Percentiles rank a stretch among this genome's conserved stretches.
These are phyloP conservation scores for Marasmius tenuissimus DNA, from an alignment of 1,284 basidiomycete species.

Conservation along the genomic window DNA sequence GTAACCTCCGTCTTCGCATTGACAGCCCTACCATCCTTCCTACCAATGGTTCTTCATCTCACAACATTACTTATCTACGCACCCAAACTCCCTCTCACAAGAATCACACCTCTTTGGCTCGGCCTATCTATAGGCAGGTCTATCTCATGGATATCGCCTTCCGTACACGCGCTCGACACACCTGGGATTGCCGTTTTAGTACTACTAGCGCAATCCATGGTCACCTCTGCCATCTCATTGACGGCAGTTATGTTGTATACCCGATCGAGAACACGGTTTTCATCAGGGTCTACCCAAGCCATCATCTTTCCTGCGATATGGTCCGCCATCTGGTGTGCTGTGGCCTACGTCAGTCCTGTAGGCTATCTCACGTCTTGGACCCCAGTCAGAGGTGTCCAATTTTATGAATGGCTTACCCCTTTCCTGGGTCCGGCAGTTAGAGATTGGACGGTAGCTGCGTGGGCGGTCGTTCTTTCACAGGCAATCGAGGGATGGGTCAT, in stretches of 20 bases:
- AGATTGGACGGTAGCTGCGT: slow-evolving; percentile 71
- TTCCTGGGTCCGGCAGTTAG: slow-evolving; percentile 56
- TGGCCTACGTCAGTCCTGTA: slow-evolving; percentile 57
- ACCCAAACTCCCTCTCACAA: slow-evolving; percentile 35
- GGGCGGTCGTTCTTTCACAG: slow-evolving; percentile 67
- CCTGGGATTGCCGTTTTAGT: slow-evolving; percentile 45
- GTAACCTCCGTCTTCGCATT: slow-evolving; percentile 46
- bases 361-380: slow-evolving; percentile 73
- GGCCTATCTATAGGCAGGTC: slow-evolving; percentile 45
- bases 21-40: slow-evolving; percentile 47
- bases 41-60: slow-evolving; percentile 49
- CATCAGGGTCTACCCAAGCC: slow-evolving; percentile 40
- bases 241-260: slow-evolving; percentile 38
- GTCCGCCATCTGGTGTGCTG: slow-evolving; percentile 56
- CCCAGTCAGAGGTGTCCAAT: slow-evolving; percentile 48
- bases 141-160: slow-evolving; percentile 47
- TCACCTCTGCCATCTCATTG: slow-evolving; percentile 47
- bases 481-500: slow-evolving; percentile 56
- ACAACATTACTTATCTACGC: slow-evolving; percentile 51
- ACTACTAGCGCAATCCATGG: slow-evolving; percentile 37
- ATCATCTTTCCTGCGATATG: slow-evolving; percentile 69
- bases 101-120: slow-evolving; percentile 37
- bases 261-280: slow-evolving; percentile 30
- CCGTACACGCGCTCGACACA: slow-evolving; percentile 57
- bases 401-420: slow-evolving; percentile 64